These are phyloP conservation scores for Kwoniella dejecticola DNA, from an alignment of 768 basidiomycete species.

Conservation along the genomic window DNA sequence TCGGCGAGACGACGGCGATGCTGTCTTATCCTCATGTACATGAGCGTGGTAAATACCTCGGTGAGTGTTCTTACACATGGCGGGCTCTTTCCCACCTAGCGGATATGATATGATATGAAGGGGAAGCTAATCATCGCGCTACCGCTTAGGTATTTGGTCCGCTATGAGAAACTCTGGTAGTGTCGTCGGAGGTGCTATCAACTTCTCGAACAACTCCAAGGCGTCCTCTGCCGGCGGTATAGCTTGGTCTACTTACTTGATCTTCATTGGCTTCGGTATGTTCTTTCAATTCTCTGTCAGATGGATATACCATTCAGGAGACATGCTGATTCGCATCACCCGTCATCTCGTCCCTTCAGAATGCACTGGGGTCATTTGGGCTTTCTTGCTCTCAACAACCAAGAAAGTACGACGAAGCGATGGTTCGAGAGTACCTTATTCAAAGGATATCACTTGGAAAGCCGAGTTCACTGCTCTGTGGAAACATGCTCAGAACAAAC, in stretches of 20 bases:
- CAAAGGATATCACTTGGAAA: conserved; percentile 18
- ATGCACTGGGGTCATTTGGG: conserved; percentile 14
- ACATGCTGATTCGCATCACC: background rate
- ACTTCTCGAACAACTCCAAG: conserved; percentile 17
- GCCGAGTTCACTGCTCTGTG: conserved; percentile 21
- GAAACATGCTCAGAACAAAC: conserved; percentile 18
- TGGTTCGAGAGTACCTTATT: conserved; percentile 16
- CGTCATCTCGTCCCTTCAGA: conserved; percentile 4
- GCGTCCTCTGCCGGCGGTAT: conserved; percentile 12
- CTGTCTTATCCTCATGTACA: conserved; percentile 24
- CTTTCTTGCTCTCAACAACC: conserved; percentile 15
- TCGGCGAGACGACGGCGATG: conserved; percentile 26
- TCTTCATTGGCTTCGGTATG: conserved; percentile 26
- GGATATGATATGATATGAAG: too few species aligned
- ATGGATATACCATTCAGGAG: background rate
- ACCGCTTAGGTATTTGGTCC: conserved; percentile 24
- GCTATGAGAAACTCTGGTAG: conserved; percentile 19
- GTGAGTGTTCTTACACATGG: background rate
- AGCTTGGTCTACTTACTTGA: conserved; percentile 26
- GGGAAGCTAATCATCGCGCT: background rate
- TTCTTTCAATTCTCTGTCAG: background rate
- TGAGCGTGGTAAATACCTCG: conserved; percentile 22
- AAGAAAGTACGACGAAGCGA: conserved; percentile 23
- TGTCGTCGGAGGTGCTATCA: conserved; percentile 17
- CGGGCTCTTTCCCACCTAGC: too few species aligned